These are phyloP conservation scores for Mycena latifolia DNA, from an alignment of 768 basidiomycete genomes.

Conservation along the genomic window DNA sequence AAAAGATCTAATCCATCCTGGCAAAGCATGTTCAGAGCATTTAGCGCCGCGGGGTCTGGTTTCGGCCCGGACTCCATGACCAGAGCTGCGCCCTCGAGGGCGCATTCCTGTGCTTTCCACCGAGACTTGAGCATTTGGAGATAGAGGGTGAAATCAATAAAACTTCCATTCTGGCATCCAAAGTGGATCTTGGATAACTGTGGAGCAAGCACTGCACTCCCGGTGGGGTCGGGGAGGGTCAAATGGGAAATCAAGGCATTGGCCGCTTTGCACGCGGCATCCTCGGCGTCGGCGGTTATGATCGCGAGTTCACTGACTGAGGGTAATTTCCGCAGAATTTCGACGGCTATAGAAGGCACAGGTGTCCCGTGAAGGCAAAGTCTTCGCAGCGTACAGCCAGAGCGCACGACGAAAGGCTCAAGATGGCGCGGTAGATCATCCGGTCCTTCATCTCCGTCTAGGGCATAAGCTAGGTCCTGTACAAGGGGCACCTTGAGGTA, in stretches of 20 bases:
- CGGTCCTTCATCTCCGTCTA: background rate
- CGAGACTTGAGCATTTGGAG: too few relatives aligned
- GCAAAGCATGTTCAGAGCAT: background rate
- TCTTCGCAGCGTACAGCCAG: background rate
- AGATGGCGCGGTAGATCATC: background rate
- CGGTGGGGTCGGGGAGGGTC: background rate
- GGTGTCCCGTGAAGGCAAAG: background rate
- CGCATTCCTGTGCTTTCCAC: too few relatives aligned
- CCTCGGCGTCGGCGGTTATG: background rate
- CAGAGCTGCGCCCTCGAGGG: too few relatives aligned
- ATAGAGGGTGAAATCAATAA: too few relatives aligned
- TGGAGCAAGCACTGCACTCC: background rate
- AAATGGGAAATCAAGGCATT: background rate
- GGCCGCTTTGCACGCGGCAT: background rate
- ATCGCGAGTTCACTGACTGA: too few relatives aligned
- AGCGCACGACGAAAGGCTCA: too few relatives aligned
- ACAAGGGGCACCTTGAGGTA: conserved; percentile 1
- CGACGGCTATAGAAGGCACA: background rate
- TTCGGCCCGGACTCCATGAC: too few relatives aligned
- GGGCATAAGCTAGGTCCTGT: background rate
- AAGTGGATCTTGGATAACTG: background rate
- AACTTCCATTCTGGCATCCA: too few relatives aligned
- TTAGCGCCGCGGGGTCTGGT: too few relatives aligned
- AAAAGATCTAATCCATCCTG: conserved; percentile 1
- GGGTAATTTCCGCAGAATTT: too few relatives aligned